phyloP scores from a whole-genome alignment of 805 yeast genomes.

The Clavispora santaluciae region DNA sequence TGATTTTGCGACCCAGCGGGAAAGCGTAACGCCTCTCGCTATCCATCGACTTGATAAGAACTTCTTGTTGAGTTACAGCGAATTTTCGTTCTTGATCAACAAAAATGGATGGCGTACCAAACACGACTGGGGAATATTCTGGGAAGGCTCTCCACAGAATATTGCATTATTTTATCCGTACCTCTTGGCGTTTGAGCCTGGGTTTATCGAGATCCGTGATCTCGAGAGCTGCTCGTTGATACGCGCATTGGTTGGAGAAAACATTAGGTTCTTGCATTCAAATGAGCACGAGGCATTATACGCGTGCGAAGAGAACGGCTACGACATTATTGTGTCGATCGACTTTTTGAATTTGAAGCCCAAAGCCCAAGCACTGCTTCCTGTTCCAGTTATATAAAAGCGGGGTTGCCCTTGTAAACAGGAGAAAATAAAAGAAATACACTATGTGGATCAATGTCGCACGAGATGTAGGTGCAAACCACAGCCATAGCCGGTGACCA shows the following conservation, averaged over 20 bases:
- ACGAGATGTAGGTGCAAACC: too few species aligned
- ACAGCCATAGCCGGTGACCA: too few species aligned
- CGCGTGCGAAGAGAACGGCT: constrained; percentile 87
- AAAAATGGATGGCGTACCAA: constrained; percentile 95
- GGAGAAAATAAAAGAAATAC: background rate
- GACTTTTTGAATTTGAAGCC: constrained; percentile 74
- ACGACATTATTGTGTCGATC: constrained; percentile 85
- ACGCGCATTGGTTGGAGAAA: constrained; percentile 88
- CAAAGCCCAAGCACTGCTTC: constrained; percentile 9
- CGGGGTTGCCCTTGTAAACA: background rate
- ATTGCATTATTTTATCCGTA: constrained; percentile 95
- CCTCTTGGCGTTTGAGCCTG: constrained; percentile 81
- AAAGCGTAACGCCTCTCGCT: constrained; percentile 77
- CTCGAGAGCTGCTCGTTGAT: constrained; percentile 83
- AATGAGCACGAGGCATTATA: constrained; percentile 91
- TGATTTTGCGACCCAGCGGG: constrained; percentile 85
- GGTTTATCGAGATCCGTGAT: constrained; percentile 87
- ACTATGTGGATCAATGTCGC: too few species aligned
- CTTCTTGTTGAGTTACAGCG: constrained; percentile 83
- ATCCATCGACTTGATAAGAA: constrained; percentile 87
- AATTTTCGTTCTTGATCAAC: constrained; percentile 91
- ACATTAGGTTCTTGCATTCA: constrained; percentile 81
- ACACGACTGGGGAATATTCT: constrained; percentile 87
- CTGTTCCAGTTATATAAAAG: background rate
- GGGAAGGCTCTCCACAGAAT: constrained; percentile 95